Conservation (phyloP, 2,329 filamentous ascomycete species). For the Gremmenia infestans region DNA sequence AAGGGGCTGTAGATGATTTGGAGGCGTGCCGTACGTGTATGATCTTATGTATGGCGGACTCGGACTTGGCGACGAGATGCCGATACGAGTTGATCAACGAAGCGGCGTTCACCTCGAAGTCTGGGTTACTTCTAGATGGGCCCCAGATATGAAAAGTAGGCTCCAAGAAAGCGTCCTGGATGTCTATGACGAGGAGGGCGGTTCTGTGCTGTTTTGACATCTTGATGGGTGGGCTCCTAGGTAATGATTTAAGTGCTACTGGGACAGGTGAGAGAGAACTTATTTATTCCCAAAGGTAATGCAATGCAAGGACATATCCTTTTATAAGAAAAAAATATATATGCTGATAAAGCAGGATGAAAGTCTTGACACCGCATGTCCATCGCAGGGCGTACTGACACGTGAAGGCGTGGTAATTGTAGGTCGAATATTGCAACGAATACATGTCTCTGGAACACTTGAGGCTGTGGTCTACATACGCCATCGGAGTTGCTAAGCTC, state of each 20-base stretch:
- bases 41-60: slow-evolving; percentile 26
- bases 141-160: slow-evolving; percentile 35
- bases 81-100: slow-evolving; percentile 35
- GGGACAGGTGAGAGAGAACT: neutral
- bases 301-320: too few species aligned
- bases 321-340: neutral
- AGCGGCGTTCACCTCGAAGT: slow-evolving; percentile 39
- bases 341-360: neutral
- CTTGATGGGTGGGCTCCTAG: neutral
- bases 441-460: too few species aligned
- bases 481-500: too few species aligned
- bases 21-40: slow-evolving; percentile 44
- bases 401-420: neutral
- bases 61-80: slow-evolving; percentile 28
- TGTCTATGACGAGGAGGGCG: slow-evolving; percentile 44
- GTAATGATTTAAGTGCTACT: neutral
- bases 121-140: slow-evolving; percentile 38
- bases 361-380: neutral
- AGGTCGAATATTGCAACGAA: too few species aligned
- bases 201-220: slow-evolving; percentile 24
- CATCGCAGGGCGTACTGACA: neutral
- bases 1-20: slow-evolving; percentile 27
- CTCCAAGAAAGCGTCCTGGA: slow-evolving; percentile 39
- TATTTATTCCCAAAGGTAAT: neutral
- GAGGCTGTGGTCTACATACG: too few species aligned